phyloP scores from a whole-genome alignment of 1,284 basidiomycete genomes.

The Mixia osmundae region DNA sequence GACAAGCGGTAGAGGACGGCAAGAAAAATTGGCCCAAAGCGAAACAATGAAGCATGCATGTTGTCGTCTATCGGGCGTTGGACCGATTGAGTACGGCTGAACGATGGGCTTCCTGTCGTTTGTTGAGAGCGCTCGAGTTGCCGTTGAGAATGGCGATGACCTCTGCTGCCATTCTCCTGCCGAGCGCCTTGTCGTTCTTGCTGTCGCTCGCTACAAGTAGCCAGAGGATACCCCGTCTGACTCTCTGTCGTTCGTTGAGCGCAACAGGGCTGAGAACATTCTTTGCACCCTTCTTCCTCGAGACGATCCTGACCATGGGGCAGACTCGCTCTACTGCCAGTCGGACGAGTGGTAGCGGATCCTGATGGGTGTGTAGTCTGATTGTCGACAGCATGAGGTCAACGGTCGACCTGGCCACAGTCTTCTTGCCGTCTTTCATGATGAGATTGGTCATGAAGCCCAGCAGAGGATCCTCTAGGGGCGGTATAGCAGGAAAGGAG shows the following conservation, averaged over 20 bases:
- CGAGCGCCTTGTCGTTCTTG: slow-evolving; percentile 15
- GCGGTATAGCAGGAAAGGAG: too few species aligned
- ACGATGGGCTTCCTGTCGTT: slow-evolving; percentile 17
- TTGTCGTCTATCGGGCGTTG: too few species aligned
- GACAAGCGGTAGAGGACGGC: slow-evolving; percentile 40
- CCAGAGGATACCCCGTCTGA: slow-evolving; percentile 21
- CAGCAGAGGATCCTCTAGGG: slow-evolving; percentile 15
- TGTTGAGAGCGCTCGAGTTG: slow-evolving; percentile 20
- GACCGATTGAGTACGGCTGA: slow-evolving; percentile 1
- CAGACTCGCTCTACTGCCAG: slow-evolving; percentile 20
- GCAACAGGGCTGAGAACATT: slow-evolving; percentile 21
- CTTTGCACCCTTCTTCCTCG: slow-evolving; percentile 22
- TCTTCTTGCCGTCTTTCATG: slow-evolving; percentile 25
- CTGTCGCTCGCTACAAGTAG: slow-evolving; percentile 25
- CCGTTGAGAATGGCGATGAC: slow-evolving; percentile 23
- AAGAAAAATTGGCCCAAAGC: slow-evolving; percentile 9
- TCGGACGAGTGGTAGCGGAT: slow-evolving; percentile 21
- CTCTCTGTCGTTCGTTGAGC: slow-evolving; percentile 19
- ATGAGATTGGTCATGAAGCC: slow-evolving; percentile 21
- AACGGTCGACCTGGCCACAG: slow-evolving; percentile 19
- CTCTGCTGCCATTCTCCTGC: slow-evolving; percentile 22
- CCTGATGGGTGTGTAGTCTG: slow-evolving; percentile 16
- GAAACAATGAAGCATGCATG: too few species aligned
- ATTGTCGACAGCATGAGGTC: slow-evolving; percentile 18
- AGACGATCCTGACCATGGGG: slow-evolving; percentile 22